Conservation (phyloP, 495 filamentous ascomycete species). For the Penicillium coprophilum region DNA sequence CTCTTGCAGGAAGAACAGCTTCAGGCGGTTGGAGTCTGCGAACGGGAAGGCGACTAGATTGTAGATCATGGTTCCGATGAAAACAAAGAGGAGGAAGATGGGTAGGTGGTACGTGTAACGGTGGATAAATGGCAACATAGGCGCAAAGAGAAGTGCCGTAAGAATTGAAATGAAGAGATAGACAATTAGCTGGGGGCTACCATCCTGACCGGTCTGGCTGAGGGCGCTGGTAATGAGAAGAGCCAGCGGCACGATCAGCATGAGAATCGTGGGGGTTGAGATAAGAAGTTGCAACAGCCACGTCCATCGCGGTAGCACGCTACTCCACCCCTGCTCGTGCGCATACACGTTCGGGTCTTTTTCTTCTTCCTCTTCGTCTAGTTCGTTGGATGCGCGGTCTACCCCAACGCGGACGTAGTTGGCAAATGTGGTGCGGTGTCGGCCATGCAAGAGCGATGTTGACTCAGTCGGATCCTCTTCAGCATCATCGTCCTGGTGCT, state of each 20-base stretch:
- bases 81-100: conserved; percentile 68
- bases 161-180: conserved; percentile 69
- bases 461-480: conserved; percentile 68
- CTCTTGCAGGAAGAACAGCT: conserved; percentile 81
- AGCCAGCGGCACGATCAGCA: conserved; percentile 69
- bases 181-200: conserved; percentile 60
- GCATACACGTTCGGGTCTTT: conserved; percentile 58
- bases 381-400: conserved; percentile 32
- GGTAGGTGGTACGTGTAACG: conserved; percentile 83
- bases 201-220: conserved; percentile 79
- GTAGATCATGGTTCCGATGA: conserved; percentile 77
- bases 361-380: conserved; percentile 34
- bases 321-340: conserved; percentile 85
- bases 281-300: conserved; percentile 88
- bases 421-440: conserved; percentile 69
- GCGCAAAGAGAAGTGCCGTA: conserved; percentile 71
- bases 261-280: conserved; percentile 71
- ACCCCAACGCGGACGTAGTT: conserved; percentile 54
- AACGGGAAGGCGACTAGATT: conserved; percentile 90
- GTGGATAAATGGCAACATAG: conserved; percentile 81
- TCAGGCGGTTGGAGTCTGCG: conserved; percentile 72
- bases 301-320: conserved; percentile 70
- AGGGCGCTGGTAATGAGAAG: conserved; percentile 71
- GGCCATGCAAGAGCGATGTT: conserved; percentile 71
- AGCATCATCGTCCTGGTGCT: conserved; percentile 40